These are phyloP conservation scores for Pelargonium nanum DNA, from an alignment of 345 rosid genomes.

Conservation along the genomic window DNA sequence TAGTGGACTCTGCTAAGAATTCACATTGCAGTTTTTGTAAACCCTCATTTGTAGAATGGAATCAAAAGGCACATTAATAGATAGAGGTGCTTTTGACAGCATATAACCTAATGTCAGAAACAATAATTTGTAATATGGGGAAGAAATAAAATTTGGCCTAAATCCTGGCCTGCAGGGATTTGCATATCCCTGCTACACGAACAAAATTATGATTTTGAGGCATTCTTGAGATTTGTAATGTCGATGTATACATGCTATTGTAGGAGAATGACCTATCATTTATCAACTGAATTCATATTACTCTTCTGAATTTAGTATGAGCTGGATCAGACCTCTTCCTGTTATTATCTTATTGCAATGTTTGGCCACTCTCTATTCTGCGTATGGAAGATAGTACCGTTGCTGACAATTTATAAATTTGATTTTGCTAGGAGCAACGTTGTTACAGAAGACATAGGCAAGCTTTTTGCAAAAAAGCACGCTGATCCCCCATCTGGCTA, in stretches of 20 bases:
- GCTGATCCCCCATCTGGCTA: slow-evolving; percentile 30
- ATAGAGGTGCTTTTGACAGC: no score
- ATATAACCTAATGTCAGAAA: no score
- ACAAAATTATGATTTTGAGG: no score
- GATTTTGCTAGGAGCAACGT: slow-evolving; percentile 59
- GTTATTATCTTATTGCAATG: neutral
- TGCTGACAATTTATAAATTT: slow-evolving; percentile 12
- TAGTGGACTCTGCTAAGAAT: no score
- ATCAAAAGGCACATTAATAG: no score
- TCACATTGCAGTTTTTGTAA: no score
- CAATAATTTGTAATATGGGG: no score
- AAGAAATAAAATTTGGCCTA: no score
- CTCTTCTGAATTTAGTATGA: neutral
- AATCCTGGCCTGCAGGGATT: neutral
- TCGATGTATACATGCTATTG: neutral
- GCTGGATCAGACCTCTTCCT: no score
- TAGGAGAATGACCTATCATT: neutral
- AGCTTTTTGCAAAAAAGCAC: slow-evolving; percentile 57
- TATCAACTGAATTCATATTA: neutral
- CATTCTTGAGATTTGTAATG: neutral
- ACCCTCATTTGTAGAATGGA: no score
- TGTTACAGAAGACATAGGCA: slow-evolving; percentile 87
- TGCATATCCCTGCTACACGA: no score
- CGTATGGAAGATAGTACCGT: neutral
- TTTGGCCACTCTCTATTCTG: slow-evolving; percentile 1